These are phyloP conservation scores for Ophiobolus disseminans DNA, from an alignment of 2,329 filamentous ascomycete genomes.

Conservation along the genomic window DNA sequence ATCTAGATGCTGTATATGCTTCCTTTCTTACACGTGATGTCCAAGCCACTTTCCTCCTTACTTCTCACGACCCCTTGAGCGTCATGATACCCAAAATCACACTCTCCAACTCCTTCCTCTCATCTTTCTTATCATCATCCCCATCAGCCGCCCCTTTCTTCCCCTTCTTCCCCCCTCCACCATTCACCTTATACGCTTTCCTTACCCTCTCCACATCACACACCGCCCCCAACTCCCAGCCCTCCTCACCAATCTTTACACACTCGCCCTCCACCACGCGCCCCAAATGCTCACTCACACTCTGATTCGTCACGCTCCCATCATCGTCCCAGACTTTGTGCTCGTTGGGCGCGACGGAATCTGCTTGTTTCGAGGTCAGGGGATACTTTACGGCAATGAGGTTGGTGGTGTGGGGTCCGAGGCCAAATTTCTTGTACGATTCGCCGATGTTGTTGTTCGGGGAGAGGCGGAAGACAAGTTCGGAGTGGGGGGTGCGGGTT, in stretches of 20 bases:
- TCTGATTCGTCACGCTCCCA: slow-evolving; percentile 25
- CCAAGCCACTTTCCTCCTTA: background rate
- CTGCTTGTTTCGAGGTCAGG: background rate
- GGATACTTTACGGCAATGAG: slow-evolving; percentile 76
- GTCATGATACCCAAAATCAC: slow-evolving; percentile 80
- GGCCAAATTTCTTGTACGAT: slow-evolving; percentile 86
- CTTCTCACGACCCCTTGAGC: slow-evolving; percentile 62
- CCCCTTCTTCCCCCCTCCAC: slow-evolving; percentile 52
- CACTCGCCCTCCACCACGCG: slow-evolving; percentile 32
- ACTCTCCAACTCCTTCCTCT: slow-evolving; percentile 67
- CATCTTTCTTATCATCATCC: slow-evolving; percentile 46
- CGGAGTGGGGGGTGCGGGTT: slow-evolving; percentile 86
- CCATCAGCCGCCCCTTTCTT: slow-evolving; percentile 43
- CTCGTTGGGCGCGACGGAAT: too few species aligned
- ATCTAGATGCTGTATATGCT: slow-evolving; percentile 11
- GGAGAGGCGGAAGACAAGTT: slow-evolving; percentile 81
- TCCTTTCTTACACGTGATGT: too few species aligned
- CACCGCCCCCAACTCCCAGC: slow-evolving; percentile 59
- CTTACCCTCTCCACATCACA: slow-evolving; percentile 66
- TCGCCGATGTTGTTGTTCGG: slow-evolving; percentile 91
- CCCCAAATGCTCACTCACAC: slow-evolving; percentile 36
- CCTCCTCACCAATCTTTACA: slow-evolving; percentile 29
- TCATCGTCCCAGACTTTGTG: slow-evolving; percentile 8
- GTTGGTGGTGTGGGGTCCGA: slow-evolving; percentile 70
- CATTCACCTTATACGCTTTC: slow-evolving; percentile 86